A percentile compares a stretch with the other conserved stretches of the same genome.
Evolutionary conservation across 192 early-diverging fungal species (phyloP).

Genomic region (Linnemannia elongata): DNA sequence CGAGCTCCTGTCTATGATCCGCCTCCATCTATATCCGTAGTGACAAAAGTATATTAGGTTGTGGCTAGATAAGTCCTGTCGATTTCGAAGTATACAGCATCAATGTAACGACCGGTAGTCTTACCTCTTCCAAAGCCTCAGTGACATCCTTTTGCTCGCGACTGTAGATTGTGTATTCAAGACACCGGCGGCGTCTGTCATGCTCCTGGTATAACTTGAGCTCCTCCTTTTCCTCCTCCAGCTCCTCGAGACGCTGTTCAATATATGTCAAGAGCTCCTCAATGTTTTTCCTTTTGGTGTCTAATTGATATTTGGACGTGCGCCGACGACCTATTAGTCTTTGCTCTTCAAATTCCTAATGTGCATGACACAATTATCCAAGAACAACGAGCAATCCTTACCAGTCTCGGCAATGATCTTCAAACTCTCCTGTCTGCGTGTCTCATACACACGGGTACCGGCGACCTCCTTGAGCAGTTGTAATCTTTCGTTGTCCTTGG

Average conservation of each 20-base stretch:
- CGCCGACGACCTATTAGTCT: neutral
- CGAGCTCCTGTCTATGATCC: slow-evolving; percentile 39
- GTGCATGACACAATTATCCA: neutral
- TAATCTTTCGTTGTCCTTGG: slow-evolving; percentile 92
- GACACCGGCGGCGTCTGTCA: slow-evolving; percentile 86
- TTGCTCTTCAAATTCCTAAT: neutral
- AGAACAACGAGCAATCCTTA: slow-evolving; percentile 22
- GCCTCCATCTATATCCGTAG: slow-evolving; percentile 55
- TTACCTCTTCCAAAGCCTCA: slow-evolving; percentile 80
- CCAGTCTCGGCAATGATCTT: slow-evolving; percentile 95
- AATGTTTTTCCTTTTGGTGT: slow-evolving; percentile 88
- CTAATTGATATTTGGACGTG: slow-evolving; percentile 47
- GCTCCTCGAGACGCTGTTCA: slow-evolving; percentile 87
- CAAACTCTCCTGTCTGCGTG: slow-evolving; percentile 87
- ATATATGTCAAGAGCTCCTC: slow-evolving; percentile 90
- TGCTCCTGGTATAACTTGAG: slow-evolving; percentile 88
- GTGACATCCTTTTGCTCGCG: slow-evolving; percentile 88
- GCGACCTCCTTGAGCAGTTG: slow-evolving; percentile 97
- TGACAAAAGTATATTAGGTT: slow-evolving; percentile 1
- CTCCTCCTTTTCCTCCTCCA: slow-evolving; percentile 96
- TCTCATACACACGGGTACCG: slow-evolving; percentile 96
- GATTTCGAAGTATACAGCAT: neutral
- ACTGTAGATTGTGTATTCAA: slow-evolving; percentile 95
- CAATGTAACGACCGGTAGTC: neutral
- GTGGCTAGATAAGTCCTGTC: neutral